phyloP scores from a whole-genome alignment of 208 protist species.

The Lotmaria passim region DNA sequence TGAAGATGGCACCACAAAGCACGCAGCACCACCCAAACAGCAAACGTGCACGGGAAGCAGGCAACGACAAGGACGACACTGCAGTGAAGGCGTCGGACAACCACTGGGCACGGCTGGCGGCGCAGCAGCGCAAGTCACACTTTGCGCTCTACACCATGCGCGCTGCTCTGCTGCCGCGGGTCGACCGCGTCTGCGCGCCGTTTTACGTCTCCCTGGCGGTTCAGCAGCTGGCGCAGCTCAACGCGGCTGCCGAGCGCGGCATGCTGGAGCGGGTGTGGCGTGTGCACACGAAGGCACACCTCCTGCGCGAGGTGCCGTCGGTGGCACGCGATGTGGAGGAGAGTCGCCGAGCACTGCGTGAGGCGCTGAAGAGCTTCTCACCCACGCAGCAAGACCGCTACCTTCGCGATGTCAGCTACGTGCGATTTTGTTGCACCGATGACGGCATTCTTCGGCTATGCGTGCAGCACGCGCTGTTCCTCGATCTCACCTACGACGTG shows the following conservation, averaged over 20 bases:
- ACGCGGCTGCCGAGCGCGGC: constrained; percentile 54
- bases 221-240: constrained; percentile 50
- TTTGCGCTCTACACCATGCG: constrained; percentile 67
- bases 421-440: constrained; percentile 25
- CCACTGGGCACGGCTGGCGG: constrained; percentile 18
- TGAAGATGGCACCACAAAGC: too few species aligned
- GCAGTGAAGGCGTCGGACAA: neutral
- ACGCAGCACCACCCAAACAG: neutral
- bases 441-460: constrained; percentile 57
- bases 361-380: constrained; percentile 18
- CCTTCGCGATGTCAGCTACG: constrained; percentile 19
- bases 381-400: constrained; percentile 5
- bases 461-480: constrained; percentile 54
- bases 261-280: constrained; percentile 62
- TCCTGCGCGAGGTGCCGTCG: constrained; percentile 59
- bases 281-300: constrained; percentile 56
- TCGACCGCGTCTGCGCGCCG: constrained; percentile 27
- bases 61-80: neutral
- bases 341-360: constrained; percentile 16
- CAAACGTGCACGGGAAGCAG: neutral
- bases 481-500: constrained; percentile 76
- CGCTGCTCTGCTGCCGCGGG: constrained; percentile 51
- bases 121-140: constrained; percentile 48
- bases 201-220: constrained; percentile 66
- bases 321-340: constrained; percentile 33